These are phyloP conservation scores for Pseudogymnoascus sp. DNA, from an alignment of 2,329 filamentous ascomycete species.

Conservation along the genomic window DNA sequence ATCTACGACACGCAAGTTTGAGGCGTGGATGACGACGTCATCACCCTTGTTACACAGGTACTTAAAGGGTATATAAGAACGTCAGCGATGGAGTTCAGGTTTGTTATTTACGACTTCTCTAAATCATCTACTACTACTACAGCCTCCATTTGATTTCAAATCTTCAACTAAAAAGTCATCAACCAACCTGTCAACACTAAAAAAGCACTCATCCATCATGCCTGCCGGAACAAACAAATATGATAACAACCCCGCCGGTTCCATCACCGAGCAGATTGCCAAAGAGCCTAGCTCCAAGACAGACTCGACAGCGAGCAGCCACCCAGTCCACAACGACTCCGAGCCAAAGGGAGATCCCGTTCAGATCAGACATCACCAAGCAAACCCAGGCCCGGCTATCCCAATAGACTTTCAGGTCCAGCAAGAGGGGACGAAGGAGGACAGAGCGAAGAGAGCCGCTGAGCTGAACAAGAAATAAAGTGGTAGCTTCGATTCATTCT, in stretches of 20 bases:
- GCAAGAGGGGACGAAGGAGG: constrained; percentile 59
- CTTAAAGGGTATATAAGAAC: constrained; percentile 3
- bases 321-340: constrained; percentile 30
- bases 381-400: constrained; percentile 51
- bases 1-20: constrained; percentile 6
- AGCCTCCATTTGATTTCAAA: neutral
- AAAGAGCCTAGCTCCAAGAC: constrained; percentile 31
- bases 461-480: constrained; percentile 51
- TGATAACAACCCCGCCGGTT: constrained; percentile 26
- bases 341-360: constrained; percentile 40
- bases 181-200: neutral
- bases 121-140: neutral
- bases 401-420: constrained; percentile 45
- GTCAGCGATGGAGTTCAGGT: neutral
- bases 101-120: neutral
- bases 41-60: neutral
- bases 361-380: constrained; percentile 44
- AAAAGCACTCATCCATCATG: constrained; percentile 25
- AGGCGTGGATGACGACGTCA: constrained; percentile 1
- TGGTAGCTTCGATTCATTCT: neutral
- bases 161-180: neutral
- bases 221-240: constrained; percentile 33
- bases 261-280: constrained; percentile 31
- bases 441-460: constrained; percentile 56
- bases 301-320: constrained; percentile 31